These are phyloP conservation scores for Cyberlindnera meyerae DNA, from an alignment of 805 yeast species.

Conservation along the genomic window DNA sequence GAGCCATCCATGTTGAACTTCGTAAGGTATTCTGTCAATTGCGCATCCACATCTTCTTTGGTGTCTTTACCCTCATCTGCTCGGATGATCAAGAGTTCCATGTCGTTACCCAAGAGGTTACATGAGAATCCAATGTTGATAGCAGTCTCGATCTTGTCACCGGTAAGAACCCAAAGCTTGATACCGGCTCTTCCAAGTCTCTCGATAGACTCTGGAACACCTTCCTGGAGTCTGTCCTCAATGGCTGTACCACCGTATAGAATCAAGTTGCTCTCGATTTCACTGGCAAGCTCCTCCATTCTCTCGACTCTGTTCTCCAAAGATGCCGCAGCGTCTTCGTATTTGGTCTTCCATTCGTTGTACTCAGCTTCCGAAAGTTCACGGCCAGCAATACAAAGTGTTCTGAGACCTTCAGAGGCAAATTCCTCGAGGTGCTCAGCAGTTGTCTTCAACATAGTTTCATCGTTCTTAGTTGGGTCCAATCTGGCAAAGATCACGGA, in stretches of 20 bases:
- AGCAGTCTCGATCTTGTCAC: slow-evolving; percentile 88
- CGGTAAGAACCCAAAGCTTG: slow-evolving; percentile 81
- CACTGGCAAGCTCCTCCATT: slow-evolving; percentile 71
- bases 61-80: slow-evolving; percentile 36
- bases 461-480: slow-evolving; percentile 39
- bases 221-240: slow-evolving; percentile 80
- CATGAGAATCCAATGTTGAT: slow-evolving; percentile 85
- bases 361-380: slow-evolving; percentile 61
- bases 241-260: slow-evolving; percentile 82
- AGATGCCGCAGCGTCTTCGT: slow-evolving; percentile 62
- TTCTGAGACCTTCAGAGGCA: slow-evolving; percentile 81
- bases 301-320: slow-evolving; percentile 59
- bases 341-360: slow-evolving; percentile 55
- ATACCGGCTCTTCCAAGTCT: slow-evolving; percentile 71
- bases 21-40: slow-evolving; percentile 37
- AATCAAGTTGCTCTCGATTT: slow-evolving; percentile 60
- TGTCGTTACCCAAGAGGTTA: slow-evolving; percentile 67
- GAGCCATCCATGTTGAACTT: slow-evolving; percentile 58
- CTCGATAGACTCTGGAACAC: slow-evolving; percentile 79
- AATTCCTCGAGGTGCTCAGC: slow-evolving; percentile 71
- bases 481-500: slow-evolving; percentile 67
- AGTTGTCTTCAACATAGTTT: slow-evolving; percentile 50
- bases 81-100: slow-evolving; percentile 64
- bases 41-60: slow-evolving; percentile 5
- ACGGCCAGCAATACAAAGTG: slow-evolving; percentile 72